A percentile compares a stretch with the other conserved stretches of the same genome.
These are phyloP conservation scores for Leucosporidium yakuticum DNA, from an alignment of 768 basidiomycete species.

Conservation along the genomic window DNA sequence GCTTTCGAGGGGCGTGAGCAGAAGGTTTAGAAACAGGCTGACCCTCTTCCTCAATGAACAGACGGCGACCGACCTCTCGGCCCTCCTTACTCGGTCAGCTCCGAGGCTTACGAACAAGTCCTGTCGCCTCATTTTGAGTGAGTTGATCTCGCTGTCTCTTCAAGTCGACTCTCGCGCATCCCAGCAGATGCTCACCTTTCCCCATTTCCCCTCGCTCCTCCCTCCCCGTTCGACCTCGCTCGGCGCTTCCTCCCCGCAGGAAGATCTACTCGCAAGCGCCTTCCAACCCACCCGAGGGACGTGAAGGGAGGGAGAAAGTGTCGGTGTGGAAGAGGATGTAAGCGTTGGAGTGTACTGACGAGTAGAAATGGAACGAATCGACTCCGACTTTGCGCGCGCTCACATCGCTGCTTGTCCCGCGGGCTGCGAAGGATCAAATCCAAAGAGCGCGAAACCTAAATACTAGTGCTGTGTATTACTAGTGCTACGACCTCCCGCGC, in stretches of 20 bases:
- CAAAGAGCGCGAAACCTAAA: no score
- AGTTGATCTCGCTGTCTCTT: not conserved
- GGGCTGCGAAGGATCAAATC: no score
- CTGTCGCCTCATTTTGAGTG: slow-evolving; percentile 45
- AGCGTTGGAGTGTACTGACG: not conserved
- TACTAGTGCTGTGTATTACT: no score
- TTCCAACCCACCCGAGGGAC: slow-evolving; percentile 7
- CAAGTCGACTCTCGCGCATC: fast-evolving
- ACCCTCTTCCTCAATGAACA: not conserved
- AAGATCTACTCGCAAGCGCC: slow-evolving; percentile 20
- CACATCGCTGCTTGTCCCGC: no score
- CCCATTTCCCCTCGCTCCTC: no score
- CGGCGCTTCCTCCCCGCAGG: not conserved
- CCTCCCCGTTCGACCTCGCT: no score
- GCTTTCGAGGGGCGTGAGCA: not conserved
- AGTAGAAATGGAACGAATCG: no score
- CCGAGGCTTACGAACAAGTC: slow-evolving; percentile 54
- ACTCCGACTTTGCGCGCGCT: no score
- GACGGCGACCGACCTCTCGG: slow-evolving; percentile 50
- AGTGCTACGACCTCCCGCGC: no score
- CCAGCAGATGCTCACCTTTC: no score
- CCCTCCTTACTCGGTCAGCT: slow-evolving; percentile 59
- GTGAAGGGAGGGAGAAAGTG: slow-evolving; percentile 23
- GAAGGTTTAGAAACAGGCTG: no score
- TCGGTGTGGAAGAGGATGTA: slow-evolving; percentile 22